Evolutionary conservation across 2,329 filamentous ascomycete genomes (phyloP).

Genomic region (Neoscytalidium dimidiatum): DNA sequence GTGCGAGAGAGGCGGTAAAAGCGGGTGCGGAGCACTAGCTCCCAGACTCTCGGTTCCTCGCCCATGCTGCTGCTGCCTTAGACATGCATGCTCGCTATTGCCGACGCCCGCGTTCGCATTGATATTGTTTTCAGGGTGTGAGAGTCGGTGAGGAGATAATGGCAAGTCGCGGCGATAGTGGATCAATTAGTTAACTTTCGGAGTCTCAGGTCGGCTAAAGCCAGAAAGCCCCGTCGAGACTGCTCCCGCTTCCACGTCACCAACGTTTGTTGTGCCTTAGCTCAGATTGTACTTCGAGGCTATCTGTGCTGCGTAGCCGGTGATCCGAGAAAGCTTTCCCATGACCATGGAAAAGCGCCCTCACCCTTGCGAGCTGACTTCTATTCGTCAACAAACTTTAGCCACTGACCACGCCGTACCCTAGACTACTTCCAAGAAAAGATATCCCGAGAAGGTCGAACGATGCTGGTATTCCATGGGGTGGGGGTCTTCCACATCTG

Average conservation of each 20-base stretch:
- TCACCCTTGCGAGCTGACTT: background rate
- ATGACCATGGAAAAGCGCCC: background rate
- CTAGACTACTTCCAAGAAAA: background rate
- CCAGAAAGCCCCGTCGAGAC: background rate
- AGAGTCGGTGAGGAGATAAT: background rate
- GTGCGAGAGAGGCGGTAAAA: constrained; percentile 7
- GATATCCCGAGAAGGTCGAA: background rate
- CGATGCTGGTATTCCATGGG: background rate
- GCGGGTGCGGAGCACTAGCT: background rate
- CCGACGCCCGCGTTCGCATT: background rate
- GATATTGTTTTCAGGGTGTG: background rate
- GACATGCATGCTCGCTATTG: background rate
- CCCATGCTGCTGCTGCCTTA: background rate
- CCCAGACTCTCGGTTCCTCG: background rate
- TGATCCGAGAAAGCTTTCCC: background rate
- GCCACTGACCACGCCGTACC: background rate
- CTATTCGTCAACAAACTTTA: background rate
- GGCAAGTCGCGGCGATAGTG: background rate
- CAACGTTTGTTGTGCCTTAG: background rate
- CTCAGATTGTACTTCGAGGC: background rate
- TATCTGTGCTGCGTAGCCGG: background rate
- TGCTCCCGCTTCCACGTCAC: background rate
- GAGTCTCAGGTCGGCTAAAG: background rate
- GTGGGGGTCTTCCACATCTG: too few species aligned
- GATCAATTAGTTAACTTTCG: background rate